Evolutionary conservation across 2,329 filamentous ascomycete genomes (phyloP).

Genomic region (Neonectria ditissima): DNA sequence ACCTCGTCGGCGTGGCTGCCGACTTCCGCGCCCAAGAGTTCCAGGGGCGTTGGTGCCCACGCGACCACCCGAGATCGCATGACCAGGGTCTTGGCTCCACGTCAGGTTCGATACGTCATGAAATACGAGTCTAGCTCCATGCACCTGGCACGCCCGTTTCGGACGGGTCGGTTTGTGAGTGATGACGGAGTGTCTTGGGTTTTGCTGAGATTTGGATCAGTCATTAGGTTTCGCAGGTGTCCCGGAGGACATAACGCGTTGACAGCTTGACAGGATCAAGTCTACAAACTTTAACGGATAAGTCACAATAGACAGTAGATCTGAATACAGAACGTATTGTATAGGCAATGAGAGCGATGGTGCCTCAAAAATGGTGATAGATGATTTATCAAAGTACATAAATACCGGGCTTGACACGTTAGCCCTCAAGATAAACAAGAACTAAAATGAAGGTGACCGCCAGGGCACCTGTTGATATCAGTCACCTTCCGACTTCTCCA

Average conservation of each 20-base stretch:
- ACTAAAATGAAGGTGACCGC: not conserved
- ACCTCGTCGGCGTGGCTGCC: conserved; percentile 9
- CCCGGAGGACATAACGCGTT: not conserved
- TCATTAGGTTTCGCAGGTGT: not conserved
- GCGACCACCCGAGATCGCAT: conserved; percentile 28
- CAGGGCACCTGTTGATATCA: conserved; percentile 1
- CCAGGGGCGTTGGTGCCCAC: conserved; percentile 5
- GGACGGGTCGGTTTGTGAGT: not conserved
- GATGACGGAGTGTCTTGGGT: not conserved
- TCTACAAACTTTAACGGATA: not conserved
- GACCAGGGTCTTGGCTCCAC: conserved; percentile 13
- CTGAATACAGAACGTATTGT: not conserved
- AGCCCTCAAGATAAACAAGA: not conserved
- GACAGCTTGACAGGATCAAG: not conserved
- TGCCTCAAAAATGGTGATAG: not conserved
- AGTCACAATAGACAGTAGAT: not conserved
- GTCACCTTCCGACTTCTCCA: conserved; percentile 3
- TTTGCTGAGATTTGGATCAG: not conserved
- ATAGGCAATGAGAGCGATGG: not conserved
- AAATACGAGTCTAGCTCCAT: conserved; percentile 17
- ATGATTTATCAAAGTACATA: conserved; percentile 1
- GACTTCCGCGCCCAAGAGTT: conserved; percentile 19
- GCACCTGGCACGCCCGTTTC: conserved; percentile 3
- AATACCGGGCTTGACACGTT: not conserved
- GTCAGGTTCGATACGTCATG: conserved; percentile 21